Conservation (phyloP, 768 basidiomycete genomes). For the Nidularia sp. region DNA sequence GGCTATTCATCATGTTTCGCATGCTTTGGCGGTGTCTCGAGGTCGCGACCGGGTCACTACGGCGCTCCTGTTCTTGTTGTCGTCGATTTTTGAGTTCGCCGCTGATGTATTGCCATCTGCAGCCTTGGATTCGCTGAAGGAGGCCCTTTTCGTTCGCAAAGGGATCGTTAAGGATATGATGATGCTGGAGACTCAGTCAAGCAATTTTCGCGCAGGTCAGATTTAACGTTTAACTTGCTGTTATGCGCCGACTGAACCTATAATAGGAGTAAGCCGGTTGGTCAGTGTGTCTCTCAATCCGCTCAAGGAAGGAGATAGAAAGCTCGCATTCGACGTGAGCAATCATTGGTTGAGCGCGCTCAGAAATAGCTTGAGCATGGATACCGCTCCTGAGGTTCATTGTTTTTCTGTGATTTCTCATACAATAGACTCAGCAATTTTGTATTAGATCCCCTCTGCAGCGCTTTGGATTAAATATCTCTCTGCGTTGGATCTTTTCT, state of each 20-base stretch:
- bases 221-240: too few relatives aligned
- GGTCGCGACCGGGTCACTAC: conserved; percentile 8
- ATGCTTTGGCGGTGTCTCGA: conserved; percentile 5
- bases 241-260: too few relatives aligned
- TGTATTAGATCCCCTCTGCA: conserved; percentile 16
- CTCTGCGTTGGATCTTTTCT: conserved; percentile 31
- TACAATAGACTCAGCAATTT: background rate
- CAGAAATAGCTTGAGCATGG: conserved; percentile 2
- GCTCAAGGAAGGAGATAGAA: conserved; percentile 27
- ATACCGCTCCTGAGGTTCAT: conserved; percentile 4
- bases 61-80: conserved; percentile 33
- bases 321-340: conserved; percentile 33
- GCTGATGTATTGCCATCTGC: conserved; percentile 15
- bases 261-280: conserved; percentile 43
- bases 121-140: conserved; percentile 34
- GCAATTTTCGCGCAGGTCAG: too few relatives aligned
- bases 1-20: background rate
- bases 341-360: conserved; percentile 37
- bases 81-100: conserved; percentile 27
- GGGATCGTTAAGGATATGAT: conserved; percentile 29
- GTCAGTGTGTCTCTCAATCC: conserved; percentile 34
- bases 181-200: conserved; percentile 17
- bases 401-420: background rate
- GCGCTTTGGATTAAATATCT: conserved; percentile 59
- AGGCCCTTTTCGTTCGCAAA: conserved; percentile 27